Evolutionary conservation across 2,329 filamentous ascomycete species (phyloP), one percentile per base, ranked within the genome.

Genomic region (Ceratocystis cacaofunesta): DNA sequence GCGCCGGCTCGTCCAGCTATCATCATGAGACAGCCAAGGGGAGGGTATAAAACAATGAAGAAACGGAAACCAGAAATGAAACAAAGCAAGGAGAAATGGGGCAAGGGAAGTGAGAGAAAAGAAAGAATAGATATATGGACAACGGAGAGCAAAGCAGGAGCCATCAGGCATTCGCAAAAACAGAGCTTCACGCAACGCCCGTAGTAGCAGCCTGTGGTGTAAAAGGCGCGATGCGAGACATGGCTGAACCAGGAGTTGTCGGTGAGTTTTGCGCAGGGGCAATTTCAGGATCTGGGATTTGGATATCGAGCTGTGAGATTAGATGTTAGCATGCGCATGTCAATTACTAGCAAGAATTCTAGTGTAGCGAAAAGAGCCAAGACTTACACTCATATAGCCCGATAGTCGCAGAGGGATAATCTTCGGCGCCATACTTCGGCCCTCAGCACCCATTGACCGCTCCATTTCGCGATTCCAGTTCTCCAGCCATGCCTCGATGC

Each of bases 381-480:
- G 55, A 74, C 85, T 76, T 76, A 89, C 86, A 70, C 82, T 91
- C 85, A 96, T 86, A 74, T 96, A 96, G 1, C 89, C 92, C 48
- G 92, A 95, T 71, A 86, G 82, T 71, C 91, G 82, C 70, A 96
- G 76, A 48, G 88, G 82, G 69, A 96, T 85, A 64, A 96, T 84
- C 73, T 82, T 87, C 25, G 92, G 90, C 30, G 80, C 76, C 58
- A 78, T 74, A 28, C 75, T 74, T 36, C 76, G 75, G 36, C 82
- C 82, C 22, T 83, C 82, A 2, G 77, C 76, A 25, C 78, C 76
- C 64, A 77, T 71, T 3, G 78, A 76, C 72, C 80, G 82, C 71
- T 84, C 83, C 80, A 85, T 83, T 68, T 89, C 83, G 7, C 74
- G 73, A 73, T 99, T 99, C 92, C 92, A 96, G 67, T 85, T 81